A percentile compares a stretch with the other conserved stretches of the same genome.
Conservation (phyloP, 106 monocot genomes). For the Allium sativum region DNA sequence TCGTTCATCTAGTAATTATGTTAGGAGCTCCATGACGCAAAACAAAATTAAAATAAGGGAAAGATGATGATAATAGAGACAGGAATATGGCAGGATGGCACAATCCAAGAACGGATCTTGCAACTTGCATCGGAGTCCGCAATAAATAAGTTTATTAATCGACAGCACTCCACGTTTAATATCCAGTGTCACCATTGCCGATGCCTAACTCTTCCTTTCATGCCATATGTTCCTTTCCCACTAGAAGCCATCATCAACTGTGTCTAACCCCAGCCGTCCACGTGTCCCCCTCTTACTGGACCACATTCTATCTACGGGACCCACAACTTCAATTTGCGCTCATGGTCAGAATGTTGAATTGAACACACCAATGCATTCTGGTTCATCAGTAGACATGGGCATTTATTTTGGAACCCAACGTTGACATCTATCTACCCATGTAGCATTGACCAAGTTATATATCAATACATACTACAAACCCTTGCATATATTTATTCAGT, state of each 20-base stretch:
- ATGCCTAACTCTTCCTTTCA: background rate
- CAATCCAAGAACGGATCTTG: too few relatives aligned
- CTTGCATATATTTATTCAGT: background rate
- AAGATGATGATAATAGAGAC: too few relatives aligned
- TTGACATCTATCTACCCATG: background rate
- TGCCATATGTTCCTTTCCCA: background rate
- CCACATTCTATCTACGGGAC: background rate
- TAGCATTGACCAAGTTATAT: background rate
- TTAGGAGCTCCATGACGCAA: too few relatives aligned
- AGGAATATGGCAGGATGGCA: too few relatives aligned
- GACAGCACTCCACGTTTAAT: too few relatives aligned
- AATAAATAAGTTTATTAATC: too few relatives aligned
- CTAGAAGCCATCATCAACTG: background rate
- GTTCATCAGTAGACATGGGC: background rate
- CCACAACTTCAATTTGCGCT: background rate
- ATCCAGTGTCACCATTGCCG: too few relatives aligned
- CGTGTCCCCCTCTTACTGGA: background rate
- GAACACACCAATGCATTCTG: too few relatives aligned
- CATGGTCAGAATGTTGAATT: too few relatives aligned
- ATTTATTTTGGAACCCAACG: background rate
- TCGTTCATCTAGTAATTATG: too few relatives aligned
- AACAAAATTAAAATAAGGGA: too few relatives aligned
- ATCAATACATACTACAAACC: background rate
- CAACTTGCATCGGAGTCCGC: too few relatives aligned
- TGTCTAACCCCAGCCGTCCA: background rate